These are phyloP conservation scores for Hymenoscyphus fraxineus DNA, from an alignment of 2,329 filamentous ascomycete species.

Conservation along the genomic window DNA sequence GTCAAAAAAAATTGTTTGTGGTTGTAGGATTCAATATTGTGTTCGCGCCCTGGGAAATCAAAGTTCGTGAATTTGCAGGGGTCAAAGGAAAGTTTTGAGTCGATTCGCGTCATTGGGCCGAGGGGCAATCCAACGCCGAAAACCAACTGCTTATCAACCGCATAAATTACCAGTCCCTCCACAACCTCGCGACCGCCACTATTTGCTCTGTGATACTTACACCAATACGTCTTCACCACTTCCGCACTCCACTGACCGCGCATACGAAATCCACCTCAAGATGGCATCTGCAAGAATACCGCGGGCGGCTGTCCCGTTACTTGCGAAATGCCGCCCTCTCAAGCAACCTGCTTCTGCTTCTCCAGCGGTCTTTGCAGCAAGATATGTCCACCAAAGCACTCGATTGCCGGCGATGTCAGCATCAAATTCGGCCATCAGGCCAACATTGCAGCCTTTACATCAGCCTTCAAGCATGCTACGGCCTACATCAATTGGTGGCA, in stretches of 20 bases:
- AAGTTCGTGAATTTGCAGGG: slow-evolving; percentile 8
- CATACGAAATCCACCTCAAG: neutral
- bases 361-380: slow-evolving; percentile 30
- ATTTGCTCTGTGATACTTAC: neutral
- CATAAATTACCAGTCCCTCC: too few relatives aligned
- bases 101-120: slow-evolving; percentile 8
- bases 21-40: neutral
- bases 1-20: neutral
- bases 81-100: slow-evolving; percentile 1
- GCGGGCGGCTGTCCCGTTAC: slow-evolving; percentile 20
- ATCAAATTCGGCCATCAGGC: slow-evolving; percentile 44
- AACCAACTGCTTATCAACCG: neutral
- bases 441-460: slow-evolving; percentile 40
- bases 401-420: slow-evolving; percentile 45
- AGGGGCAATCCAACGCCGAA: neutral
- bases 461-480: slow-evolving; percentile 40
- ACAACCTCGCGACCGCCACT: too few relatives aligned
- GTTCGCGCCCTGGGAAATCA: neutral
- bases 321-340: slow-evolving; percentile 30
- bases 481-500: slow-evolving; percentile 38
- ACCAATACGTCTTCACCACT: neutral
- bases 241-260: neutral
- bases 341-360: slow-evolving; percentile 24
- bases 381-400: slow-evolving; percentile 42
- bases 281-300: slow-evolving; percentile 30